phyloP scores from a whole-genome alignment of 306 rosid species.

The Medicago lupulina region DNA sequence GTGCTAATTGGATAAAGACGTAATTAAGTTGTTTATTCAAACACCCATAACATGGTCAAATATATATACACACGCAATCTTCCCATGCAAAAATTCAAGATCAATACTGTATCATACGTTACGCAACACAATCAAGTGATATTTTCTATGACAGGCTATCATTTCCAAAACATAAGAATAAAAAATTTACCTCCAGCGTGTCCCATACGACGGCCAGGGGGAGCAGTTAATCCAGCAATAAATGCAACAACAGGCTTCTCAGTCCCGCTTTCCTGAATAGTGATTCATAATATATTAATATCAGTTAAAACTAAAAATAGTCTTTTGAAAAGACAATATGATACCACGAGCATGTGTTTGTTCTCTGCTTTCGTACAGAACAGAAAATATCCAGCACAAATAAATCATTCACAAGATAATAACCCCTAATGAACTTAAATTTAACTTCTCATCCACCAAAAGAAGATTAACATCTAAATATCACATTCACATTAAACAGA shows the following conservation, averaged over 20 bases:
- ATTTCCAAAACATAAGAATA: background rate
- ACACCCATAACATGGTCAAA: background rate
- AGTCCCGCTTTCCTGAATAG: conserved; percentile 90
- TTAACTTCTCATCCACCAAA: conserved; percentile 3
- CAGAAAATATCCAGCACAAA: background rate
- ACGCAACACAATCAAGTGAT: conserved; percentile 6
- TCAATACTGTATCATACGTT: background rate
- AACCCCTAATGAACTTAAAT: background rate
- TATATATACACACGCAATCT: background rate
- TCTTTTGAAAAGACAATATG: conserved; percentile 9
- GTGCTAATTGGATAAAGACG: background rate
- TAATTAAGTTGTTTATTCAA: background rate
- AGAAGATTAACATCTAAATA: conserved; percentile 19
- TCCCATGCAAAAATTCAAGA: background rate
- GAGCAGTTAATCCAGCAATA: conserved; percentile 99
- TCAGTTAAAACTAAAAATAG: conserved; percentile 16
- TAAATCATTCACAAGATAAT: conserved; percentile 15
- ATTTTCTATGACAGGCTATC: conserved; percentile 24
- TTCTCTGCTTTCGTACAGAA: conserved; percentile 10
- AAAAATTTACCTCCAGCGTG: conserved; percentile 88
- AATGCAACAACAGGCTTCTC: conserved; percentile 94
- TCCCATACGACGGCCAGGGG: conserved; percentile 99
- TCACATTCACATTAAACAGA: conserved; percentile 2
- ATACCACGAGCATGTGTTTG: background rate
- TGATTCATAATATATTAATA: conserved; percentile 16